phyloP scores from a whole-genome alignment of 768 basidiomycete species.

The Heimioporus sp. region DNA sequence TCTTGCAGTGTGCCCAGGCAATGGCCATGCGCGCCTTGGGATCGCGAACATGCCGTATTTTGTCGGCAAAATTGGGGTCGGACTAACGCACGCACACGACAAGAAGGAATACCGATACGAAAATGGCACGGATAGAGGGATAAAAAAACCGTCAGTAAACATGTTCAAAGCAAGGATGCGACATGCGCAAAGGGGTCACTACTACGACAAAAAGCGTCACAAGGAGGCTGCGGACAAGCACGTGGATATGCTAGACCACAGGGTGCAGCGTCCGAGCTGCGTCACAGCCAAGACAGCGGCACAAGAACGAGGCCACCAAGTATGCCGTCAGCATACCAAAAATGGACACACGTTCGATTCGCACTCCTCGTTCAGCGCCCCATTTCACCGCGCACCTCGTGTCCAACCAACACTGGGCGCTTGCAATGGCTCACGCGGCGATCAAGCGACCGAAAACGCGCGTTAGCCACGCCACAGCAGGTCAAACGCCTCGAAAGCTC shows the following conservation, averaged over 20 bases:
- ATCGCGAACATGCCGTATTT: conserved; percentile 83
- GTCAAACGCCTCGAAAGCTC: conserved; percentile 81
- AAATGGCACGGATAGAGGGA: conserved; percentile 41
- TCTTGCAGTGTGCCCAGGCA: conserved; percentile 85
- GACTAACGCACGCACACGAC: conserved; percentile 49
- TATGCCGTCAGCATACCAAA: conserved; percentile 26
- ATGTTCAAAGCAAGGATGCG: conserved; percentile 30
- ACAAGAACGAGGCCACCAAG: conserved; percentile 23
- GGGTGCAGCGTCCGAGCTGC: conserved; percentile 52
- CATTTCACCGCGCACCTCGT: conserved; percentile 93
- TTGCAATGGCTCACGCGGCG: conserved; percentile 74
- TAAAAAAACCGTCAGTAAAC: conserved; percentile 62
- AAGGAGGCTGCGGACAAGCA: conserved; percentile 57
- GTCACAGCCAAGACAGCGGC: conserved; percentile 61
- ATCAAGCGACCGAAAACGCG: conserved; percentile 95
- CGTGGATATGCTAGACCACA: conserved; percentile 56
- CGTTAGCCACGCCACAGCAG: conserved; percentile 69
- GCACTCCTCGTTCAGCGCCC: conserved; percentile 97
- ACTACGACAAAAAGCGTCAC: conserved; percentile 41
- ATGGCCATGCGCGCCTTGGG: conserved; percentile 84
- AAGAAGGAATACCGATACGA: conserved; percentile 25
- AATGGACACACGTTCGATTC: conserved; percentile 38
- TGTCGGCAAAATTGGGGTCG: conserved; percentile 82
- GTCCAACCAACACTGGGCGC: conserved; percentile 78
- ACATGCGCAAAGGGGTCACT: conserved; percentile 26